A percentile compares a stretch with the other conserved stretches of the same genome.
Conservation (phyloP, 495 filamentous ascomycete species). For the Penicillium paxilli region DNA sequence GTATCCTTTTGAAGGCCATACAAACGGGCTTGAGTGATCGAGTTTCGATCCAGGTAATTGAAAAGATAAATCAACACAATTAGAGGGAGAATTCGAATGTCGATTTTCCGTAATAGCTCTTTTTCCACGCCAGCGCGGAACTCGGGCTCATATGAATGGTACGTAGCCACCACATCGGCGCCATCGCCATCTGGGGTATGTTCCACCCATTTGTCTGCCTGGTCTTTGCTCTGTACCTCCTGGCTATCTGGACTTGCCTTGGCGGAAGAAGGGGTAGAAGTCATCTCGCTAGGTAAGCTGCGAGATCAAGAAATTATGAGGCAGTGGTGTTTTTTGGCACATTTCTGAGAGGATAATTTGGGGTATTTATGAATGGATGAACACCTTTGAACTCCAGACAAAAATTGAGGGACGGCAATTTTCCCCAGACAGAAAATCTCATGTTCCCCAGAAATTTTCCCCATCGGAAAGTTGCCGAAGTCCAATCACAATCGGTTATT, state of each 20-base stretch:
- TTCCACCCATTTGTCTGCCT: slow-evolving; percentile 15
- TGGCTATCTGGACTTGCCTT: neutral
- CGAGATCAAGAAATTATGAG: no score
- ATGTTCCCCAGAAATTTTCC: no score
- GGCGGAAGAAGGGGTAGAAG: no score
- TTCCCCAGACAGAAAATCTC: no score
- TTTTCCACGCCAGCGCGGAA: slow-evolving; percentile 5
- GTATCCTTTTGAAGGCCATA: slow-evolving; percentile 49
- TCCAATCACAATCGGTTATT: no score
- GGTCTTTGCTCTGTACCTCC: neutral
- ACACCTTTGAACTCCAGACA: no score
- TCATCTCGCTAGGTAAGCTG: no score
- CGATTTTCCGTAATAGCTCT: slow-evolving; percentile 55
- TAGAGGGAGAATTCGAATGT: slow-evolving; percentile 55
- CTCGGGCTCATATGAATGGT: slow-evolving; percentile 17
- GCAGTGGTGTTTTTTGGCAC: no score
- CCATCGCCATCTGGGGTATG: neutral
- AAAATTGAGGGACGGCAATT: no score
- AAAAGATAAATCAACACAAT: slow-evolving; percentile 68
- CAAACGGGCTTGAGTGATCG: slow-evolving; percentile 45
- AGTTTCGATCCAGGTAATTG: slow-evolving; percentile 70
- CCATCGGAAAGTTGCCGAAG: no score
- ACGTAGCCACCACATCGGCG: slow-evolving; percentile 10
- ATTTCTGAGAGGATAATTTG: no score
- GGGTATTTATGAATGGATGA: no score